These are phyloP conservation scores for Zhuliangozyma blackwelliae DNA, from an alignment of 1,139 yeast genomes.

Conservation along the genomic window DNA sequence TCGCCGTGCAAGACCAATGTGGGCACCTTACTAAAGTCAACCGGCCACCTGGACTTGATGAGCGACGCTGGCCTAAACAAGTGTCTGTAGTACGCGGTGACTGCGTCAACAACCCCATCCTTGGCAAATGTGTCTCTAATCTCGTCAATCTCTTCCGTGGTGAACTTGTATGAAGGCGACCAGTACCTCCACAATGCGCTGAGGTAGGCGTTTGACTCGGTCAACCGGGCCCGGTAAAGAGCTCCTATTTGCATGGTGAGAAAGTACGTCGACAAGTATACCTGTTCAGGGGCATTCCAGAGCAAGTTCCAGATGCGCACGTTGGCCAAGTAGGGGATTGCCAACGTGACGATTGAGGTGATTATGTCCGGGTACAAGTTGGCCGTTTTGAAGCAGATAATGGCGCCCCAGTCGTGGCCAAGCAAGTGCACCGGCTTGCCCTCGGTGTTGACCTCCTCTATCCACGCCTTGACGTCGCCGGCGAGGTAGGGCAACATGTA, in stretches of 20 bases:
- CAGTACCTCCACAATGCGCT: constrained; percentile 35
- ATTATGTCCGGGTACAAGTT: constrained; percentile 32
- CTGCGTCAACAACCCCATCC: constrained; percentile 29
- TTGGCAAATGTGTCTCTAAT: constrained; percentile 25
- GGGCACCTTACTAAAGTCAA: constrained; percentile 39
- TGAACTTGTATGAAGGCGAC: constrained; percentile 39
- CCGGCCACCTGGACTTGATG: constrained; percentile 20
- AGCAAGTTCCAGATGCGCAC: constrained; percentile 24
- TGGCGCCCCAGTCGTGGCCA: constrained; percentile 50
- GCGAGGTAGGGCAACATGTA: constrained; percentile 31
- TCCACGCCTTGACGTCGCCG: constrained; percentile 34
- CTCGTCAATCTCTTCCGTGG: constrained; percentile 22
- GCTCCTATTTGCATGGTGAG: constrained; percentile 35
- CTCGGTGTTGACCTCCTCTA: constrained; percentile 17
- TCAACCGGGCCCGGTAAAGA: constrained; percentile 22
- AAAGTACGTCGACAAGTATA: constrained; percentile 35
- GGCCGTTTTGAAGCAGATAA: constrained; percentile 33
- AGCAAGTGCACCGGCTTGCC: constrained; percentile 32
- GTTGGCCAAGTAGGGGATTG: constrained; percentile 36
- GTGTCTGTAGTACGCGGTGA: constrained; percentile 43
- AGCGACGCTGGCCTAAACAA: constrained; percentile 22
- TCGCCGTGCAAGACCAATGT: constrained; percentile 35
- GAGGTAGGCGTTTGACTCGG: constrained; percentile 24
- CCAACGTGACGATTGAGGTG: constrained; percentile 33
- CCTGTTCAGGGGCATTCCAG: constrained; percentile 31